A percentile compares a stretch with the other conserved stretches of the same genome.
These are phyloP conservation scores for Malus domestica DNA, from an alignment of 306 rosid species.

Conservation along the genomic window DNA sequence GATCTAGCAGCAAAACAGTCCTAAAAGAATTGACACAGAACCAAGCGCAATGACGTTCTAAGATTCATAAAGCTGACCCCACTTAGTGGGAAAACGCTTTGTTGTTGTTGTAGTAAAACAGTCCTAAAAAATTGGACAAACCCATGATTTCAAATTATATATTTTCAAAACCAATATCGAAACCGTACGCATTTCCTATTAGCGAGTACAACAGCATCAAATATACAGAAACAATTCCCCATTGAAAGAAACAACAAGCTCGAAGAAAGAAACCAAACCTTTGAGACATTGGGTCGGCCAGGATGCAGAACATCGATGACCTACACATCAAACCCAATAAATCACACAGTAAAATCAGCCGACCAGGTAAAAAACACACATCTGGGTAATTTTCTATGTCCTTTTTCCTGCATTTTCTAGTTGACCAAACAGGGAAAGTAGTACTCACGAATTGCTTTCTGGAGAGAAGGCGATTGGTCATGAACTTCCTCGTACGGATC, in stretches of 20 bases:
- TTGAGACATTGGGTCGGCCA: constrained; percentile 82
- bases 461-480: constrained; percentile 89
- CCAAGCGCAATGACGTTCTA: no score
- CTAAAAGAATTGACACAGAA: no score
- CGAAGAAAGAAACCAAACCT: constrained; percentile 31
- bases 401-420: background rate
- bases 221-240: background rate
- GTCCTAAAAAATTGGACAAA: background rate
- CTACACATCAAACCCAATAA: constrained; percentile 19
- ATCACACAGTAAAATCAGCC: background rate
- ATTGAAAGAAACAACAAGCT: background rate
- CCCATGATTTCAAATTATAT: background rate
- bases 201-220: background rate
- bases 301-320: constrained; percentile 87
- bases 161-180: no score
- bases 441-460: constrained; percentile 81
- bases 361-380: background rate
- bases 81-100: no score
- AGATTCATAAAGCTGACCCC: no score
- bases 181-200: background rate
- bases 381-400: background rate
- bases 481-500: constrained; percentile 75
- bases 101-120: no score
- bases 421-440: background rate
- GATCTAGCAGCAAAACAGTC: background rate